Evolutionary conservation across 805 yeast genomes (phyloP), one percentile per base, ranked within the genome.

Genomic region (Monosporozyma siamensis): DNA sequence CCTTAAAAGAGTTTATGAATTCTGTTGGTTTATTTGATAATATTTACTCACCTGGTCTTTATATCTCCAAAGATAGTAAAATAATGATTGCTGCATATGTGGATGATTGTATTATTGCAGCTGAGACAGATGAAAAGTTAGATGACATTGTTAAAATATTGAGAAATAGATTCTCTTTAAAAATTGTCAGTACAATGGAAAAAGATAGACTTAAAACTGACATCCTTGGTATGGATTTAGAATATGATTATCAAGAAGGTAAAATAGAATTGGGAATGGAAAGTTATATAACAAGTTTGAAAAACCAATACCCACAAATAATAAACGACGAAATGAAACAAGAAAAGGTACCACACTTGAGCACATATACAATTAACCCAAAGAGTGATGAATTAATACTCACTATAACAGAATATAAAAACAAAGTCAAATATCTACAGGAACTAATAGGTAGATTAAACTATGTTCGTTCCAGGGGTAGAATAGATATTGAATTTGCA

Each of bases 21-120:
- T 11, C 29, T 11, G 4, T 14, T 18, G 38, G 22, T 1, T 20
- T 38, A 7, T 26, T 30, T 39, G 46, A 47, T 27, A 17, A 30
- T 14, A 40, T 29, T 15, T 42, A 36, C 20, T 31, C 44, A 4
- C 46, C 44, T 15, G 48, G 50, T 3, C 24, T 44, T 3, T 47
- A n/a, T 38, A n/a, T 21, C 21, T 32, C 36, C 12, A 23, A 31
- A 11, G 43, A 40, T 30, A 18, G 25, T 9, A 35, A 25, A 3
- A 14, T 20, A 3, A 38, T 45, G 42, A 41, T 47, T 10, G 48
- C 47, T 4, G 45, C 34, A 11, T 43, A 47, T 36, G 50, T 47
- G 2, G 48, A 45, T 42, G 50, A 47, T 30, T 37, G 42, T 17
- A 25, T 47, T 4, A 40, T 42, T 23, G 50, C 48, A 7, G 45